phyloP scores from a whole-genome alignment of 805 yeast species.

The Clavispora santaluciae region DNA sequence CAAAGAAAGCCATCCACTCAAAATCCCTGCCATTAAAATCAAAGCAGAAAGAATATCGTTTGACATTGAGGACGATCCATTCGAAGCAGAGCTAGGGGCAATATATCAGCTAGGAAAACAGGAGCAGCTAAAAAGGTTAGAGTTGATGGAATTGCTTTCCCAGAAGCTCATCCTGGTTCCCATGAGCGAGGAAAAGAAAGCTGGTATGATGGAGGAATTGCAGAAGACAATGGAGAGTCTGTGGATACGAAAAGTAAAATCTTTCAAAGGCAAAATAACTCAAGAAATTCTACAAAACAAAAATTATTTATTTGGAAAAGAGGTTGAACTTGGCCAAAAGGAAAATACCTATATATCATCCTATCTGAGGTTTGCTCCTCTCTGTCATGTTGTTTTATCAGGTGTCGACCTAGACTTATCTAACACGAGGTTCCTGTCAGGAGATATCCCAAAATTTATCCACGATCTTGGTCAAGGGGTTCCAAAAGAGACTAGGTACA shows the following conservation, averaged over 20 bases:
- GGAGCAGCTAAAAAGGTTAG: conserved; percentile 37
- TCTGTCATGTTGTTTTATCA: conserved; percentile 27
- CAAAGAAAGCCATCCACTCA: conserved; percentile 23
- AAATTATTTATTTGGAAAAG: conserved; percentile 32
- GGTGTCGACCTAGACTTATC: conserved; percentile 21
- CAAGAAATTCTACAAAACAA: conserved; percentile 15
- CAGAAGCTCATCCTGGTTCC: conserved; percentile 1
- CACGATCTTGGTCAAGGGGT: conserved; percentile 76
- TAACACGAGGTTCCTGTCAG: conserved; percentile 23
- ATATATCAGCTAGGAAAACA: conserved; percentile 37
- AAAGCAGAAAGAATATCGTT: conserved; percentile 25
- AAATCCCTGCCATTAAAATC: conserved; percentile 26
- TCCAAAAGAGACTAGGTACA: conserved; percentile 65
- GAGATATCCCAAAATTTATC: conserved; percentile 55
- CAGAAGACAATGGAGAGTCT: conserved; percentile 9
- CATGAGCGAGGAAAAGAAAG: conserved; percentile 2
- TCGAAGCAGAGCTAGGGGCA: conserved; percentile 37
- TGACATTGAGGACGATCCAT: conserved; percentile 42
- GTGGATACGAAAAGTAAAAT: conserved; percentile 67
- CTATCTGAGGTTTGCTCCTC: conserved; percentile 32
- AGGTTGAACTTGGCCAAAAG: conserved; percentile 14
- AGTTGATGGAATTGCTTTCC: conserved; percentile 24
- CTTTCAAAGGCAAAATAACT: conserved; percentile 27
- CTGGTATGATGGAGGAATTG: conserved; percentile 3
- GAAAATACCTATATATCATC: conserved; percentile 24